A percentile compares a stretch with the other conserved stretches of the same genome.
phyloP scores from a whole-genome alignment of 2,329 filamentous ascomycete species.

The Arthrobotrys musiformis region DNA sequence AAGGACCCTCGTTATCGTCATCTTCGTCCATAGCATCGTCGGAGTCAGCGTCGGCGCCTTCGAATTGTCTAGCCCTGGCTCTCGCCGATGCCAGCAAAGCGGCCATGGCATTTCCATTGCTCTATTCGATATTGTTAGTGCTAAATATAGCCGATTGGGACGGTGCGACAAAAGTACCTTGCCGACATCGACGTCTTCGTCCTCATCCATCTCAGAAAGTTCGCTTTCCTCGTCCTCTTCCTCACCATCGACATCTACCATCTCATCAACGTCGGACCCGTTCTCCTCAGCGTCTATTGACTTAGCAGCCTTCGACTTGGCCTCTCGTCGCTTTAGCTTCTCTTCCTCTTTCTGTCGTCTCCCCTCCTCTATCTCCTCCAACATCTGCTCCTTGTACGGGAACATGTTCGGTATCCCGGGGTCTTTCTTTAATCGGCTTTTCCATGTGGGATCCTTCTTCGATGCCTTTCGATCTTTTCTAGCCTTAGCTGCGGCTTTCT shows the following conservation, averaged over 20 bases:
- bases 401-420: conserved; percentile 97
- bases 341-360: conserved; percentile 84
- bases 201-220: conserved; percentile 68
- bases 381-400: conserved; percentile 94
- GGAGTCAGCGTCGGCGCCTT: conserved; percentile 72
- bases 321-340: conserved; percentile 75
- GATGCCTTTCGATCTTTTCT: conserved; percentile 86
- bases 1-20: conserved; percentile 59
- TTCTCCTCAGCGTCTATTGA: conserved; percentile 69
- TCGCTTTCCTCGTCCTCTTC: conserved; percentile 65
- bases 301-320: conserved; percentile 72
- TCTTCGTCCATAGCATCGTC: conserved; percentile 69
- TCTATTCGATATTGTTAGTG: conserved; percentile 26
- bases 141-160: neutral
- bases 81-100: conserved; percentile 86
- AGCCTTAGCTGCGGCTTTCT: conserved; percentile 88
- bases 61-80: conserved; percentile 79
- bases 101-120: conserved; percentile 74
- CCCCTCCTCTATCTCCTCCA: conserved; percentile 93
- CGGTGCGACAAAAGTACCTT: conserved; percentile 27
- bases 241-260: conserved; percentile 67
- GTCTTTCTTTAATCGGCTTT: conserved; percentile 94
- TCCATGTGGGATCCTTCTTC: conserved; percentile 98
- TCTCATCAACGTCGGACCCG: conserved; percentile 65
- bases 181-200: conserved; percentile 51